Percentiles rank a stretch among this genome's conserved stretches.
Conservation (phyloP, 1,139 yeast species). For the Maudiozyma humilis region DNA sequence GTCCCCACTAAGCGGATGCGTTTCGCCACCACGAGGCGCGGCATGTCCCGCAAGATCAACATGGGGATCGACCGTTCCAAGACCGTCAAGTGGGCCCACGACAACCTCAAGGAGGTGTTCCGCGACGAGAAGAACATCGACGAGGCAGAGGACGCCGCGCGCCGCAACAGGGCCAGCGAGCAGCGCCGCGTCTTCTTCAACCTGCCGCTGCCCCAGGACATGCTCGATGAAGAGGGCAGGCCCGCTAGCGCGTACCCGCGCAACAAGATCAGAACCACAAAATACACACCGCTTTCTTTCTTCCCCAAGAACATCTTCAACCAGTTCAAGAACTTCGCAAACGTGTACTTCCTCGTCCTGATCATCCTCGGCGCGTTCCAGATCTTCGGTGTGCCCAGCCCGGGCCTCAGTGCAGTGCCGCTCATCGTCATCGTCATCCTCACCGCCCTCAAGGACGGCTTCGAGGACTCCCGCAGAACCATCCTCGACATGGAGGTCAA, state of each 20-base stretch:
- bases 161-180: slow-evolving; percentile 26
- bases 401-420: slow-evolving; percentile 89
- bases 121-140: slow-evolving; percentile 21
- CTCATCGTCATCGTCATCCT: slow-evolving; percentile 81
- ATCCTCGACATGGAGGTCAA: slow-evolving; percentile 75
- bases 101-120: slow-evolving; percentile 27
- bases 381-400: slow-evolving; percentile 84
- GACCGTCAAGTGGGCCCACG: slow-evolving; percentile 34
- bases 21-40: slow-evolving; percentile 85
- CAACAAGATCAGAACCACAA: slow-evolving; percentile 92
- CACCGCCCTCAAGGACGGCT: slow-evolving; percentile 90
- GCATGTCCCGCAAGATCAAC: slow-evolving; percentile 51
- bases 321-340: slow-evolving; percentile 88
- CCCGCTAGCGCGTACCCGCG: slow-evolving; percentile 59
- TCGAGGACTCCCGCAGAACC: slow-evolving; percentile 87
- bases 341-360: slow-evolving; percentile 72
- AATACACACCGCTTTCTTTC: slow-evolving; percentile 84
- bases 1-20: slow-evolving; percentile 62
- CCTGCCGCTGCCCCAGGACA: slow-evolving; percentile 54
- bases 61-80: slow-evolving; percentile 30
- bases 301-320: slow-evolving; percentile 72
- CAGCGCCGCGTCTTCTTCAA: slow-evolving; percentile 58
- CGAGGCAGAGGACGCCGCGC: slow-evolving; percentile 17
- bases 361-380: slow-evolving; percentile 80
- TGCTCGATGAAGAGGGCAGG: slow-evolving; percentile 52